Percentiles rank a stretch among this genome's conserved stretches.
phyloP scores from a whole-genome alignment of 495 filamentous ascomycete species.

The Aspergillus ostianus region DNA sequence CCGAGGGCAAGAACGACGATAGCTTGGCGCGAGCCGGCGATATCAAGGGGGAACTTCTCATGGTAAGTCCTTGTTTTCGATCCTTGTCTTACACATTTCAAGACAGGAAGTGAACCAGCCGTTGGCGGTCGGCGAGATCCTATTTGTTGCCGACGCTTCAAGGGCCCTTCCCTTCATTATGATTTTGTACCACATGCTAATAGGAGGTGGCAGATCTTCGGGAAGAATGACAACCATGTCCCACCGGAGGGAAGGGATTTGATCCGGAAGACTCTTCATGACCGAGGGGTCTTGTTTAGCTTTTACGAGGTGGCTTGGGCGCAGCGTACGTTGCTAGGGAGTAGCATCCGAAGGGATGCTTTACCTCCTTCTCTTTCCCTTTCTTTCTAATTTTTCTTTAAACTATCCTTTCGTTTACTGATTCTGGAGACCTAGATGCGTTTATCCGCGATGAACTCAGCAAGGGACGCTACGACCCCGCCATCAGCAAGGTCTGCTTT shows the following conservation, averaged over 20 bases:
- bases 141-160: neutral
- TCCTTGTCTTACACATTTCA: neutral
- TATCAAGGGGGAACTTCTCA: conserved; percentile 74
- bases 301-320: conserved; percentile 91
- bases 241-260: conserved; percentile 81
- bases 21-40: conserved; percentile 62
- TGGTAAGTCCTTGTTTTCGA: conserved; percentile 43
- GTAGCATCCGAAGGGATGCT: neutral
- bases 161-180: conserved; percentile 1
- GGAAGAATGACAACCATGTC: conserved; percentile 87
- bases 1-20: conserved; percentile 66
- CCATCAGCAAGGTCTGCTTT: conserved; percentile 84
- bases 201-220: conserved; percentile 59
- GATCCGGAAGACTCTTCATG: conserved; percentile 79
- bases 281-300: conserved; percentile 69
- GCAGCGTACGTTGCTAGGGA: conserved; percentile 59
- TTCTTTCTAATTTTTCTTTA: neutral
- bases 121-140: neutral
- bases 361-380: neutral
- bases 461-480: conserved; percentile 91
- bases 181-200: conserved; percentile 16
- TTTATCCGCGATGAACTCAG: conserved; percentile 95
- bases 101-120: no score
- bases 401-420: neutral
- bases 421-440: conserved; percentile 50